phyloP scores from a whole-genome alignment of 805 yeast species.

The Ogataea ramenticola region DNA sequence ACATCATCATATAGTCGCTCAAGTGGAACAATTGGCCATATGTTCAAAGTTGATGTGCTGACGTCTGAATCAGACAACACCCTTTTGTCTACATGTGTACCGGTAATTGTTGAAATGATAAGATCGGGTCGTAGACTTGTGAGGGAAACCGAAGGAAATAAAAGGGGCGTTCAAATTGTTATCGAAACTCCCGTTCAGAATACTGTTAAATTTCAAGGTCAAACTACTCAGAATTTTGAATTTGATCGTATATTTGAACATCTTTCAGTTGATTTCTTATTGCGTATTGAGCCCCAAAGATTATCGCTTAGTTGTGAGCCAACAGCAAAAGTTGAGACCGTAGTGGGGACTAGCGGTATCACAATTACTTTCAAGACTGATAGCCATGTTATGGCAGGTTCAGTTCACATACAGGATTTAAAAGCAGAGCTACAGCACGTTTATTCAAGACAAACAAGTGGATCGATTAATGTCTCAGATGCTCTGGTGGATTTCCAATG shows the following conservation, averaged over 20 bases:
- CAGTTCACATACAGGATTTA: constrained; percentile 45
- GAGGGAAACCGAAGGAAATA: constrained; percentile 14
- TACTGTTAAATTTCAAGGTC: constrained; percentile 4
- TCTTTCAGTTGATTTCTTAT: constrained; percentile 53
- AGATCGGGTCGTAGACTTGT: constrained; percentile 43
- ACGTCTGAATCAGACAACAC: constrained; percentile 69
- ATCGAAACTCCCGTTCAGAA: not conserved
- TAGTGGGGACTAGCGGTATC: constrained; percentile 67
- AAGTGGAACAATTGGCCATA: constrained; percentile 32
- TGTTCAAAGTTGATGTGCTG: constrained; percentile 42
- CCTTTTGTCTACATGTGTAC: constrained; percentile 69
- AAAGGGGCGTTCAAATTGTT: constrained; percentile 2
- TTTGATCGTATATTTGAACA: constrained; percentile 42
- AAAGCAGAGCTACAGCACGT: constrained; percentile 79
- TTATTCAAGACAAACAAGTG: constrained; percentile 85
- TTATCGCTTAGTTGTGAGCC: constrained; percentile 87
- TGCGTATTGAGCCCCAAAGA: constrained; percentile 66
- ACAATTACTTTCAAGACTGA: constrained; percentile 50
- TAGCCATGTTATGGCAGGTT: constrained; percentile 30
- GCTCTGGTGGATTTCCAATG: constrained; percentile 27
- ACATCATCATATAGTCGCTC: constrained; percentile 45
- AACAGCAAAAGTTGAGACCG: constrained; percentile 84
- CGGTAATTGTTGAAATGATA: constrained; percentile 58
- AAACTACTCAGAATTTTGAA: constrained; percentile 16
- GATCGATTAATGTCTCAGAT: constrained; percentile 46